These are phyloP conservation scores for Leishmania turanica DNA, from an alignment of 208 protist species.

Conservation along the genomic window DNA sequence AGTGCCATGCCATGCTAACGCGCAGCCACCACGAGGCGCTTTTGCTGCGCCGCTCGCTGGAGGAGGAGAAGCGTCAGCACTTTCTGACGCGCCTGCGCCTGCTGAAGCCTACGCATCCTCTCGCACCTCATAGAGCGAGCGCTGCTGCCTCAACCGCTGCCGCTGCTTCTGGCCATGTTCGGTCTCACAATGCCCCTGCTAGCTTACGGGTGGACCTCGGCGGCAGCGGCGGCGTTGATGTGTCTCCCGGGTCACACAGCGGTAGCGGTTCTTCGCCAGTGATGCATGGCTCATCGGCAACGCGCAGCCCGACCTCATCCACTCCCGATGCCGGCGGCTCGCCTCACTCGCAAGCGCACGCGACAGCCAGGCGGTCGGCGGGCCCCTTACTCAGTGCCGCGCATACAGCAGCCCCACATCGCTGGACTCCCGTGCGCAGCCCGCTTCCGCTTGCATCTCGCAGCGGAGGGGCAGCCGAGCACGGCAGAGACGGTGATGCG, in stretches of 20 bases:
- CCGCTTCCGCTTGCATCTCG: neutral
- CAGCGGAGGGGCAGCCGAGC: neutral
- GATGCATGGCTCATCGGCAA: slow-evolving; percentile 4
- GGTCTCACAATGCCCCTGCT: neutral
- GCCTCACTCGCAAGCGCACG: neutral
- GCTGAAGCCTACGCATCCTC: slow-evolving; percentile 18
- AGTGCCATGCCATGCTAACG: slow-evolving; percentile 36
- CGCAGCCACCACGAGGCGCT: slow-evolving; percentile 32
- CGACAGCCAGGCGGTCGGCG: neutral
- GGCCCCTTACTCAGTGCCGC: neutral
- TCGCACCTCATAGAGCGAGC: neutral
- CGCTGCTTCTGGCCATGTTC: neutral
- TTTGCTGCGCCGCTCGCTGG: slow-evolving; percentile 28
- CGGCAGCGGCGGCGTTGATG: neutral
- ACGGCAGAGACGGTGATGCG: neutral
- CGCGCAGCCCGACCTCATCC: slow-evolving; percentile 12
- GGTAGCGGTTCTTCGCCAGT: slow-evolving; percentile 2
- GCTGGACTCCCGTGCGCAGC: slow-evolving; percentile 16
- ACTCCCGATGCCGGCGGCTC: neutral
- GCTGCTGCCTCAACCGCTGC: neutral
- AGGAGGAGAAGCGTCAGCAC: slow-evolving; percentile 41
- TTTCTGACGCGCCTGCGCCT: slow-evolving; percentile 44
- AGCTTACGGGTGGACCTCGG: neutral
- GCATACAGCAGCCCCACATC: neutral
- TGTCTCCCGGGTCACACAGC: neutral